Percentiles rank a stretch among this genome's conserved stretches.
These are phyloP conservation scores for Hordeum pubiflorum DNA, from an alignment of 202 grass and related monocot genomes.

Conservation along the genomic window DNA sequence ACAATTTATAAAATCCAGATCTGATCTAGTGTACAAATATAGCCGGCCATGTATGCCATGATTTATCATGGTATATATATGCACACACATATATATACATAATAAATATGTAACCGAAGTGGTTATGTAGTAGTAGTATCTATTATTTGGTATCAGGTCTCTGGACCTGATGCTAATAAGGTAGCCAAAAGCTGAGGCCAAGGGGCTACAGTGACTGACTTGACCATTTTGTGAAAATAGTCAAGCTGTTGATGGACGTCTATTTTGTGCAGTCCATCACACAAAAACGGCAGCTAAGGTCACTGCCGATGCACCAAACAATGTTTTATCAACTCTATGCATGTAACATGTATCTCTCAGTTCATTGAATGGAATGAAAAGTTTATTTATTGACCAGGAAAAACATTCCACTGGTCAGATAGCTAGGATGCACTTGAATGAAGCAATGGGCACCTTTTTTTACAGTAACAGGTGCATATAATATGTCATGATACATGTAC, in stretches of 20 bases:
- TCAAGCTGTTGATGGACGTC: conserved; percentile 44
- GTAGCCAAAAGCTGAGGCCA: conserved; percentile 55
- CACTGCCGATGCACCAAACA: conserved; percentile 30
- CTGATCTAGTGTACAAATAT: conserved; percentile 57
- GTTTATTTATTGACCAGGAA: conserved; percentile 9
- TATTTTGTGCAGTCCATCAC: conserved; percentile 47
- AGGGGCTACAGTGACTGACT: conserved; percentile 54
- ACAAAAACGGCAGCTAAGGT: conserved; percentile 37
- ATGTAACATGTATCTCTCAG: conserved; percentile 33
- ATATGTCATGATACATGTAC: neutral
- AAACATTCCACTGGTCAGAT: neutral
- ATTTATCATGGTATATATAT: conserved; percentile 15
- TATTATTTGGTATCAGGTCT: conserved; percentile 39
- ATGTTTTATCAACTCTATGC: conserved; percentile 33
- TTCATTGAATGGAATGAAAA: conserved; percentile 27
- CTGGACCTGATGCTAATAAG: conserved; percentile 41
- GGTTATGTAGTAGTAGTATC: conserved; percentile 28
- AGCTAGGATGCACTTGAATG: neutral
- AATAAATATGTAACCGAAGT: conserved; percentile 55
- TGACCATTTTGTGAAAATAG: conserved; percentile 55
- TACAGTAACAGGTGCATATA: neutral
- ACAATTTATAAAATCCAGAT: conserved; percentile 26
- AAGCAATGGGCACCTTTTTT: neutral
- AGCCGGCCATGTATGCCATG: conserved; percentile 33
- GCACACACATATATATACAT: conserved; percentile 20